These are phyloP conservation scores for Candida pseudofarinosa DNA, from an alignment of 805 yeast genomes.

Conservation along the genomic window DNA sequence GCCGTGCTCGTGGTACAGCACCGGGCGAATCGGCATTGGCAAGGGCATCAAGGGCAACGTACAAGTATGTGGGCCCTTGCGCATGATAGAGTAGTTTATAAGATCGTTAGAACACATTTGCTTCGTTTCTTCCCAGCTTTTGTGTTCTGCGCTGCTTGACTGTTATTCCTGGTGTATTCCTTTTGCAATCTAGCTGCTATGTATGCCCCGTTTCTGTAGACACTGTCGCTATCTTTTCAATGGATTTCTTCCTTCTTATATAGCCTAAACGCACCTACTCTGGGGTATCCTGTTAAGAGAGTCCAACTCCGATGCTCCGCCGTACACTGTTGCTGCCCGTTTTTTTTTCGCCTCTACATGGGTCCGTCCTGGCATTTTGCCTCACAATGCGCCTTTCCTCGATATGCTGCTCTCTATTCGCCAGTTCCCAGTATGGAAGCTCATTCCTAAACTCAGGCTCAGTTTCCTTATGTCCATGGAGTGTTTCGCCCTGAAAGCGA, in stretches of 20 bases:
- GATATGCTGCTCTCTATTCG: background rate
- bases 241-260: slow-evolving; percentile 1
- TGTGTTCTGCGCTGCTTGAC: background rate
- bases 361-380: too few relatives aligned
- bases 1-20: background rate
- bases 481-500: too few relatives aligned
- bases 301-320: slow-evolving; percentile 8
- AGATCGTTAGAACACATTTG: slow-evolving; percentile 30
- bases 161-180: background rate
- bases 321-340: slow-evolving; percentile 1
- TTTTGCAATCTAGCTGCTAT: background rate
- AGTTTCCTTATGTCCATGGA: background rate
- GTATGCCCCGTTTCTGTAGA: background rate
- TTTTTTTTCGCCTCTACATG: background rate
- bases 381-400: background rate
- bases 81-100: slow-evolving; percentile 38
- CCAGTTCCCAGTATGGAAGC: background rate
- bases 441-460: background rate
- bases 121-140: background rate
- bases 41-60: slow-evolving; percentile 4
- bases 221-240: background rate
- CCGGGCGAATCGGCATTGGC: slow-evolving; percentile 6
- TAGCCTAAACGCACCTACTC: slow-evolving; percentile 9
- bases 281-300: slow-evolving; percentile 11
- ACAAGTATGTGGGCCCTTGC: slow-evolving; percentile 16